Evolutionary conservation across 192 early-diverging fungal species (phyloP).

Genomic region (Dissophora globulifera): DNA sequence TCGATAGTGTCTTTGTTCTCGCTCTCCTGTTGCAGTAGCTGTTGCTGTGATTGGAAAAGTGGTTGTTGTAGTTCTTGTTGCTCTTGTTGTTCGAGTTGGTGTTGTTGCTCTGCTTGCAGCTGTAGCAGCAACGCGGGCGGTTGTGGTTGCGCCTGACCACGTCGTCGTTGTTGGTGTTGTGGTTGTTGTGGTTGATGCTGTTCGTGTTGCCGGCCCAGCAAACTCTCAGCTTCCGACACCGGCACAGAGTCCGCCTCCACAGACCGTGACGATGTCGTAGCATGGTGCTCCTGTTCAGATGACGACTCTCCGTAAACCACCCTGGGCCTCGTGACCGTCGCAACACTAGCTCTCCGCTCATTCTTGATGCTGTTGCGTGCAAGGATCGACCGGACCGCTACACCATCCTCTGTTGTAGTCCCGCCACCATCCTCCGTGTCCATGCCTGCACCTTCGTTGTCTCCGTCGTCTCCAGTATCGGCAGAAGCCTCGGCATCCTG

Average conservation of each 20-base stretch:
- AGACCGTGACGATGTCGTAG: background rate
- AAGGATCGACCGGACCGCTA: background rate
- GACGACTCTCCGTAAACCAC: constrained; percentile 19
- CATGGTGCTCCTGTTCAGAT: constrained; percentile 16
- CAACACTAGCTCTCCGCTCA: background rate
- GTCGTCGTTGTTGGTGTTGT: no score
- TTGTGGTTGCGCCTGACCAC: no score
- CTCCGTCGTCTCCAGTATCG: constrained; percentile 43
- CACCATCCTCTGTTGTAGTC: constrained; percentile 27
- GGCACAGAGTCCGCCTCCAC: background rate
- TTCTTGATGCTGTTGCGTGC: background rate
- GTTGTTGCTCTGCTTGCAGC: no score
- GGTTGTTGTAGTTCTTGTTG: no score
- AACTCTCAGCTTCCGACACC: background rate
- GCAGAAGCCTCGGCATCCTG: constrained; percentile 14
- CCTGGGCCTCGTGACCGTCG: background rate
- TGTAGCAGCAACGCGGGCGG: no score
- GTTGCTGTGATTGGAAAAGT: no score
- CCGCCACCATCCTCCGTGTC: constrained; percentile 47
- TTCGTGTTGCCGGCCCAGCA: background rate
- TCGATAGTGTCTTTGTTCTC: no score
- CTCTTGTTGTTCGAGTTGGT: no score
- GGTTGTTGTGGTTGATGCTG: background rate
- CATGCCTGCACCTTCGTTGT: constrained; percentile 21
- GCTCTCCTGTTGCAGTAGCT: no score